A percentile compares a stretch with the other conserved stretches of the same genome.
Evolutionary conservation across 106 monocot species (phyloP).

Genomic region (Posidonia australis): DNA sequence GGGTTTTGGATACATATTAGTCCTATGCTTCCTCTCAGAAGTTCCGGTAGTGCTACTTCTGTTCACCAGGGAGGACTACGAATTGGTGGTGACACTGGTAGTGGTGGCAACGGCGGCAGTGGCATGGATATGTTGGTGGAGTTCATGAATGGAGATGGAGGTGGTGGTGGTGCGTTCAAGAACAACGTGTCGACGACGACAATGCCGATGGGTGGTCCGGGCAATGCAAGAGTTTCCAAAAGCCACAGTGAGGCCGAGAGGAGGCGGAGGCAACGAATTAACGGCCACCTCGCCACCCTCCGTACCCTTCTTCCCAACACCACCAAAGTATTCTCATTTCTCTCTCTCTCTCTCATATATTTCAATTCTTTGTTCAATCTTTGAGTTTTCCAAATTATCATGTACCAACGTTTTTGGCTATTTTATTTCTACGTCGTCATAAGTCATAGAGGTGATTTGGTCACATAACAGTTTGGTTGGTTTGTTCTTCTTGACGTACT

Average conservation of each 20-base stretch:
- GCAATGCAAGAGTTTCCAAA: conserved; percentile 7
- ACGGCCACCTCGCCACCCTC: conserved; percentile 71
- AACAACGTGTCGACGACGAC: neutral
- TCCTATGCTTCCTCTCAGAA: too few species aligned
- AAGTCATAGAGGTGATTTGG: too few species aligned
- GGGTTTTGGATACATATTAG: too few species aligned
- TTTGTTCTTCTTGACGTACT: neutral
- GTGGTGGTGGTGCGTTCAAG: neutral
- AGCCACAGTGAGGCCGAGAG: conserved; percentile 89
- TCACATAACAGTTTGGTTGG: neutral
- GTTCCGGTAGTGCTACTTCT: too few species aligned
- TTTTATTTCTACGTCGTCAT: too few species aligned
- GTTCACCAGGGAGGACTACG: neutral
- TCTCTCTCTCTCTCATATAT: neutral
- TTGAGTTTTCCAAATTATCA: too few species aligned
- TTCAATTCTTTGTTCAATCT: too few species aligned
- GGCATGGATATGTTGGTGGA: neutral
- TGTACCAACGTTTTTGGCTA: too few species aligned
- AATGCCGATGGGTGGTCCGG: neutral
- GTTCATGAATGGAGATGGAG: neutral
- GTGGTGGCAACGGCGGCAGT: too few species aligned
- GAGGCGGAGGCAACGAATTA: conserved; percentile 72
- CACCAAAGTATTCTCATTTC: conserved; percentile 28
- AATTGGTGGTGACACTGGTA: too few species aligned
- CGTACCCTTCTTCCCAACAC: conserved; percentile 63